These are phyloP conservation scores for Puccinia coronata DNA, from an alignment of 1,284 basidiomycete genomes.

Conservation along the genomic window DNA sequence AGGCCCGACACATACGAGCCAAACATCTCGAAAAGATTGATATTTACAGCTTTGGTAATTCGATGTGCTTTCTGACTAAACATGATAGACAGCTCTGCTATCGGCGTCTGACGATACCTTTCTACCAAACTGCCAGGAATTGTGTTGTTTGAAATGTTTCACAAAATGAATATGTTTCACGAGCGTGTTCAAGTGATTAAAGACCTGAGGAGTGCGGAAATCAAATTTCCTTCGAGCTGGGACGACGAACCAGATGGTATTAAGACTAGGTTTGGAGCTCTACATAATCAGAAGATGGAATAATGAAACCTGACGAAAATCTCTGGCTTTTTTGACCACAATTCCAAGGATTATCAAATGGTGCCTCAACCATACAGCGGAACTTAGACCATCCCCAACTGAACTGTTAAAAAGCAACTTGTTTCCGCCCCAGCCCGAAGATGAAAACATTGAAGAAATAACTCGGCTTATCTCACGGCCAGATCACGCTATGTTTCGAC, in stretches of 20 bases:
- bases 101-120: not conserved
- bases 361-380: conserved; percentile 80
- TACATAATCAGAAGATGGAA: not conserved
- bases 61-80: not conserved
- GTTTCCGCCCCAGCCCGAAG: conserved; percentile 59
- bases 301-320: not conserved
- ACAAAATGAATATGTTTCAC: conserved; percentile 70
- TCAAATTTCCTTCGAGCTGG: conserved; percentile 78
- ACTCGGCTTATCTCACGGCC: conserved; percentile 58
- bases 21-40: conserved; percentile 79
- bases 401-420: conserved; percentile 58
- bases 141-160: conserved; percentile 98
- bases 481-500: conserved; percentile 43
- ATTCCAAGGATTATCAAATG: conserved; percentile 69
- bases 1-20: conserved; percentile 61
- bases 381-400: conserved; percentile 67
- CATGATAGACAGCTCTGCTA: not conserved
- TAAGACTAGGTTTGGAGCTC: conserved; percentile 20
- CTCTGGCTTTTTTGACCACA: conserved; percentile 52
- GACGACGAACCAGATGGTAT: conserved; percentile 52
- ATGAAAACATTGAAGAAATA: conserved; percentile 59
- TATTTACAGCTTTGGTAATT: conserved; percentile 85
- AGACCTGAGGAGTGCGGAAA: conserved; percentile 70
- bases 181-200: conserved; percentile 83
- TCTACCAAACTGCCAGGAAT: conserved; percentile 63